Percentiles rank a stretch among this genome's conserved stretches.
phyloP scores from a whole-genome alignment of 2,329 filamentous ascomycete species.

The Colletotrichum sp. region DNA sequence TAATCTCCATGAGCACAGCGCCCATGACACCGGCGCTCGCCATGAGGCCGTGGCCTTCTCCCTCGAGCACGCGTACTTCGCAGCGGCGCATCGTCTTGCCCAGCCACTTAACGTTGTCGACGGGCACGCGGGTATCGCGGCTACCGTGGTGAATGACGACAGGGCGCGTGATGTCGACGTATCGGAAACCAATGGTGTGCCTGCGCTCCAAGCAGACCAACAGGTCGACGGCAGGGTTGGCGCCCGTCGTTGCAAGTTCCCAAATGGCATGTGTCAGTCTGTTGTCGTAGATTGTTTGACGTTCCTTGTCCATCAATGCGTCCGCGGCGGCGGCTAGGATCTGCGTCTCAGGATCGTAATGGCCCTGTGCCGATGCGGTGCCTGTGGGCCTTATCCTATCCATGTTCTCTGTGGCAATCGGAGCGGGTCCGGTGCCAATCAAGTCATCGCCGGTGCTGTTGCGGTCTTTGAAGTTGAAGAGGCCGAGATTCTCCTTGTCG shows the following conservation, averaged over 20 bases:
- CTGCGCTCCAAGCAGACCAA: constrained; percentile 90
- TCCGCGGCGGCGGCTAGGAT: constrained; percentile 61
- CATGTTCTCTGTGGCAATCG: constrained; percentile 51
- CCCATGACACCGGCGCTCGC: constrained; percentile 94
- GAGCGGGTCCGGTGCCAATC: constrained; percentile 22
- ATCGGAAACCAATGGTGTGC: constrained; percentile 92
- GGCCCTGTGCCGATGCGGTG: constrained; percentile 15
- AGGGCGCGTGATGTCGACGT: constrained; percentile 91
- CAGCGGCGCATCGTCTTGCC: constrained; percentile 93
- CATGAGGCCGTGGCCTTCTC: constrained; percentile 95
- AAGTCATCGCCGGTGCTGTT: constrained; percentile 23
- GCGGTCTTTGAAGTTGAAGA: constrained; percentile 29
- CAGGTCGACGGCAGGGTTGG: constrained; percentile 92
- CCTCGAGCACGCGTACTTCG: constrained; percentile 88
- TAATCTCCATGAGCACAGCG: constrained; percentile 91
- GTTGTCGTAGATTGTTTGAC: constrained; percentile 78
- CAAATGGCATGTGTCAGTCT: constrained; percentile 93
- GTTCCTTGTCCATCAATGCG: constrained; percentile 71
- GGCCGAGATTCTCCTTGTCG: constrained; percentile 56
- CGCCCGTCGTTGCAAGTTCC: constrained; percentile 88
- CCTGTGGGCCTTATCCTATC: constrained; percentile 46
- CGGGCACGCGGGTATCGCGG: constrained; percentile 87
- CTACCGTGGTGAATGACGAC: constrained; percentile 95
- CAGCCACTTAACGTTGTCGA: constrained; percentile 95
- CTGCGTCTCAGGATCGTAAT: constrained; percentile 31